Percentiles rank a stretch among this genome's conserved stretches.
Evolutionary conservation across 129 eudicot species (phyloP).

Genomic region (Flaveria sonorensis): DNA sequence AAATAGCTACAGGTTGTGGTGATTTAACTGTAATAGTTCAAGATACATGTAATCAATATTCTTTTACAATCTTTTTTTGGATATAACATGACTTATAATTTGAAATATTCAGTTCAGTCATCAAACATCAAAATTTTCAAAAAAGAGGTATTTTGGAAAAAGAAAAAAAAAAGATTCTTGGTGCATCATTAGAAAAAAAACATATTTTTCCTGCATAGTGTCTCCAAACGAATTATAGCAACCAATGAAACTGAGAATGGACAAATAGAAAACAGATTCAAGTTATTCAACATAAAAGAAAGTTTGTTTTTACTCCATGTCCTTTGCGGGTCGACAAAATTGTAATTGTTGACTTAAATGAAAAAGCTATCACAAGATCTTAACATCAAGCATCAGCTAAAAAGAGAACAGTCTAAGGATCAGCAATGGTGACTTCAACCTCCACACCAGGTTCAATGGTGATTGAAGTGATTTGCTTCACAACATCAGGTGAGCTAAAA

Average conservation of each 20-base stretch:
- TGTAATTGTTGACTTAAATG: background rate
- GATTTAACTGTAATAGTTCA: too few relatives aligned
- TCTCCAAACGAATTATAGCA: background rate
- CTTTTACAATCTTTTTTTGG: too few relatives aligned
- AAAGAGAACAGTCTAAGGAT: constrained; percentile 34
- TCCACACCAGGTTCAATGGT: constrained; percentile 92
- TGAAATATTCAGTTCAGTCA: too few relatives aligned
- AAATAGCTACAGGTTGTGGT: too few relatives aligned
- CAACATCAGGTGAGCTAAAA: constrained; percentile 86
- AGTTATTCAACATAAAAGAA: constrained; percentile 4
- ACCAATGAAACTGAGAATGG: background rate
- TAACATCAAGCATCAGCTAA: background rate
- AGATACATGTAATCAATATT: too few relatives aligned
- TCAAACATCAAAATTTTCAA: too few relatives aligned
- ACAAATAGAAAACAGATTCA: background rate
- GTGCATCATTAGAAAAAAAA: background rate
- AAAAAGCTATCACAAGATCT: constrained; percentile 3
- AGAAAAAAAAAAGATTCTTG: too few relatives aligned
- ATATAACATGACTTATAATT: too few relatives aligned
- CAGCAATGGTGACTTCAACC: constrained; percentile 85
- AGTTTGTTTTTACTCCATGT: constrained; percentile 19
- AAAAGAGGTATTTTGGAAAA: too few relatives aligned
- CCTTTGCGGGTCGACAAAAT: constrained; percentile 19
- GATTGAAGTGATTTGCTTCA: constrained; percentile 83
- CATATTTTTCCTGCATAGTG: background rate